Conservation (phyloP, 805 yeast species). For the Pichia rugopelliculosa region DNA sequence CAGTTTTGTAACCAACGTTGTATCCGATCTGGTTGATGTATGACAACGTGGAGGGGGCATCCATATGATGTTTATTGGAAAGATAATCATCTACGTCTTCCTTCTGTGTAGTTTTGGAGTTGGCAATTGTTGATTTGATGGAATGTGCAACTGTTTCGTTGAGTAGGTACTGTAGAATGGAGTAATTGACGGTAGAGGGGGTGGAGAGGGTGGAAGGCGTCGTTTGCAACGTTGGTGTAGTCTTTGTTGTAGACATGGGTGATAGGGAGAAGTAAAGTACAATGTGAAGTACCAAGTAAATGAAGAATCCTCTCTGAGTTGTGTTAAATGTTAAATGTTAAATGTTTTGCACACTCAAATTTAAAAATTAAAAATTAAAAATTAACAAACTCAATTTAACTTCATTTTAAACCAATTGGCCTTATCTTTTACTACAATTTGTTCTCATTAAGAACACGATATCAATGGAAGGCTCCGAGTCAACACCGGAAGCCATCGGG, state of each 20-base stretch:
- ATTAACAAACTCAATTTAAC: too few relatives aligned
- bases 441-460: too few relatives aligned
- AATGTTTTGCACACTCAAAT: too few relatives aligned
- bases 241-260: not conserved
- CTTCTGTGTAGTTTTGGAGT: not conserved
- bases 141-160: constrained; percentile 7
- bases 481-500: not conserved
- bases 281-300: not conserved
- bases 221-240: not conserved
- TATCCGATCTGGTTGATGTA: constrained; percentile 12
- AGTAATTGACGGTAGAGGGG: not conserved
- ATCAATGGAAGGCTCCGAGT: not conserved
- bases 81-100: not conserved
- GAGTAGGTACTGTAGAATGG: constrained; percentile 3
- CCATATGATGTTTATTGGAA: not conserved
- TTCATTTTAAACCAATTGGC: too few relatives aligned
- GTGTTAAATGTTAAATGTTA: too few relatives aligned
- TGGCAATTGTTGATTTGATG: not conserved
- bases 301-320: too few relatives aligned
- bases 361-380: too few relatives aligned
- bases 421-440: too few relatives aligned
- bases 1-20: constrained; percentile 13
- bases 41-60: not conserved
- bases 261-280: too few relatives aligned
- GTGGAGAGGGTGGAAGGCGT: not conserved